Conservation (phyloP, 129 eudicot species). For the Centella asiatica region DNA sequence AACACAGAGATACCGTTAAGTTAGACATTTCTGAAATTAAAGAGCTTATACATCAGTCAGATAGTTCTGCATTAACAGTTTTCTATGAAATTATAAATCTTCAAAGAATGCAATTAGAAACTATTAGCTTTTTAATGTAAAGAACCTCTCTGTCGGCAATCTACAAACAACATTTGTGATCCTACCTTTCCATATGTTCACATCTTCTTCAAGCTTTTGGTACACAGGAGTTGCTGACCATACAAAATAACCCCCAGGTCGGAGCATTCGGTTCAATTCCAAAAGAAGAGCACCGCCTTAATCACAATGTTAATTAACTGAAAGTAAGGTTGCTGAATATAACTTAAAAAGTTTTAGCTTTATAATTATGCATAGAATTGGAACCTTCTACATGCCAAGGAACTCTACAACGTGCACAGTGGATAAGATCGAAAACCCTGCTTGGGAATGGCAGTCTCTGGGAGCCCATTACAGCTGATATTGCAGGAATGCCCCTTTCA, state of each 20-base stretch:
- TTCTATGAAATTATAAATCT: neutral
- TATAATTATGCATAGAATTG: conserved; percentile 1
- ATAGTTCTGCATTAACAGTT: neutral
- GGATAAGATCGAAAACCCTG: conserved; percentile 62
- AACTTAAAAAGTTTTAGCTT: neutral
- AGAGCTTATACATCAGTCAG: neutral
- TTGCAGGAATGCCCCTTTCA: conserved; percentile 85
- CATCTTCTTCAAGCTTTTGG: conserved; percentile 72
- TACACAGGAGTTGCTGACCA: conserved; percentile 97
- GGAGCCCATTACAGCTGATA: conserved; percentile 83
- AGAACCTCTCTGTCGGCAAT: neutral
- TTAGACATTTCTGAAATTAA: conserved; percentile 57
- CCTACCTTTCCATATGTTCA: conserved; percentile 71
- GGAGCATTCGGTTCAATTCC: conserved; percentile 73
- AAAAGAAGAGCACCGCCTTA: conserved; percentile 71
- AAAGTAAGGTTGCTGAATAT: neutral
- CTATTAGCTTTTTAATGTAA: neutral
- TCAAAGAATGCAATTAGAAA: neutral
- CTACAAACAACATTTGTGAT: neutral
- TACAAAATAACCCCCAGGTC: conserved; percentile 89
- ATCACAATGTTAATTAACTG: neutral
- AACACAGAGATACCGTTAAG: conserved; percentile 72
- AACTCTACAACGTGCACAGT: conserved; percentile 84
- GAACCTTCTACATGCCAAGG: conserved; percentile 87
- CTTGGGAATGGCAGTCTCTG: conserved; percentile 71